Evolutionary conservation across 1,284 basidiomycete species (phyloP), one percentile per base, ranked within the genome.

Genomic region (Puccinia hordei): DNA sequence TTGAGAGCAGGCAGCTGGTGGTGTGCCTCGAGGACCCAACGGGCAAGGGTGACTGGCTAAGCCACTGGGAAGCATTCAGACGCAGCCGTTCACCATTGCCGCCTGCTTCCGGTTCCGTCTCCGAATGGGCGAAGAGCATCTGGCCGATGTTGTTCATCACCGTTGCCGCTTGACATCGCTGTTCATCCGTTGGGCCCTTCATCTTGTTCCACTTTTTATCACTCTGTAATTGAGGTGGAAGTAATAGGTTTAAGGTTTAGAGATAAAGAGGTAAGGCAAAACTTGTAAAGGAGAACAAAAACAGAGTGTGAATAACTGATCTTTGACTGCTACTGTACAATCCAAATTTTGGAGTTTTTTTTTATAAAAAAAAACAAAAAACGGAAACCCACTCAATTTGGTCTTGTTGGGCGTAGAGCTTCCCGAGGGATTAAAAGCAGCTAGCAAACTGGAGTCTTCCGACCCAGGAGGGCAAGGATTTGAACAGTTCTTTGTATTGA

Each of bases 121-220:
- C 53, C 24, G 53, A 55, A 27, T 19, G 53, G 22, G 63, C 6
- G 6, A 27, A 44, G 1, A 71, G 15, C 15, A 71, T 30, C 17
- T 33, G 49, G 17, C 46, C 68, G 24, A 71, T 71, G 49, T 71
- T 71, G 49, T 51, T 71, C 68, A 71, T 71, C 49, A 71, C 68
- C 19, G 68, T 71, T 3, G 68, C 68, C 10, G 68, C 68, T 15
- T 53, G 68, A n/a, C 68, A 71, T 0, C 49, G 46, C 33, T 22
- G 33, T 33, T 51, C 49, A 5, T 71, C 49, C 49, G 46, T 38
- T 12, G 49, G 27, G 5, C 27, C 30, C 19, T 33, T 2, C n/a
- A n/a, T n/a, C 35, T n/a, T 35, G 24, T 0, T 53, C 68, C 6
- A 6, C 13, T 49, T 27, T 6, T 1, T 71, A 2, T 27, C 24